Base-by-base conservation (phyloP, 75 land plant species). In the Larix kaempferi region DNA sequence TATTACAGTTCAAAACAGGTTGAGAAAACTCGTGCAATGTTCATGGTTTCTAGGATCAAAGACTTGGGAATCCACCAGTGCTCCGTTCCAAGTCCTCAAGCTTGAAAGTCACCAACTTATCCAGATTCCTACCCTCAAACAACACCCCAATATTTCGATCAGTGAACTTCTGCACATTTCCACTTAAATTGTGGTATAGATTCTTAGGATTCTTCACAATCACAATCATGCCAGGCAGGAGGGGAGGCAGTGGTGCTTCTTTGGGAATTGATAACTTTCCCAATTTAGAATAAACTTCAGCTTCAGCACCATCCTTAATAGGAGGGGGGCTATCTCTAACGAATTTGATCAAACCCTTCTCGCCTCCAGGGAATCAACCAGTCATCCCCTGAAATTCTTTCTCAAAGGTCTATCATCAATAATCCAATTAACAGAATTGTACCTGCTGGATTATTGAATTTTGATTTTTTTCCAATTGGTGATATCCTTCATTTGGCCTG, bases 101-200 rank as follows among this genome's bases (percentile, higher is more conserved):
- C 55, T 84, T 64, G 74, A 95, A 93, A 29, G 98, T 85, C 26
- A 91, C 73, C 23, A 95, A 80, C 71, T 88, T 86, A 74, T 93
- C 96, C 98, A 96, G 93, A 74, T 91, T 91, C 57, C 98, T 96
- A 22, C 98, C 98, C 81, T 95, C 98, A 74, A 95, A 91, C 26
- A 95, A 83, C 56, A 95, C 95, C 6, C 94, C 98, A 22, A 86
- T 95, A 58, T 76, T 86, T 6, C 98, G 95, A 79, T 95, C 98
- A 2, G 95, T 91, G 6, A 95, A 89, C 58, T 95, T 84, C 89
- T 95, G 98, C 5, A 95, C 90, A 58, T 89, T 95, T 22, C 95
- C 95, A 55, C 89, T 76, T 77, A 86, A 95, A 89, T 89, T 93
- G 83, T 95, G 80, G 57, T 79, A 95, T 11, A 94, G 94, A 41